Percentiles rank a stretch among this genome's conserved stretches.
Conservation (phyloP, 352 stramenopile genomes). For the Phytophthora agathidicida region DNA sequence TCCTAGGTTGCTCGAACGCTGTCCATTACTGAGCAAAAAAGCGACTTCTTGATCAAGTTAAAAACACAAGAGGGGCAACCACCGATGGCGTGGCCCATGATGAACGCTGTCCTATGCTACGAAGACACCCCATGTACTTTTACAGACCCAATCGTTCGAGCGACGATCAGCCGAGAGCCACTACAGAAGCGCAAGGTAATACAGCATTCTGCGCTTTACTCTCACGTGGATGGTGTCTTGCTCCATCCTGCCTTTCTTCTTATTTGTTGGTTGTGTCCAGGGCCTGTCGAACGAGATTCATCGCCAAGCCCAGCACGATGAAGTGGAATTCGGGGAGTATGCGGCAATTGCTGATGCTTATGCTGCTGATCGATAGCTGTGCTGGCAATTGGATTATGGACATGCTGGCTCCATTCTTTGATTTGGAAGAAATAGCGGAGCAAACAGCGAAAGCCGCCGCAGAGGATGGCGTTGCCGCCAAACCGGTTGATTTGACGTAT, state of each 20-base stretch:
- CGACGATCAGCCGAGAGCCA: constrained; percentile 21
- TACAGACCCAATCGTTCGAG: constrained; percentile 21
- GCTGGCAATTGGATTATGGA: constrained; percentile 36
- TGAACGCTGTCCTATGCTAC: constrained; percentile 9
- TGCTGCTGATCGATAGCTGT: constrained; percentile 10
- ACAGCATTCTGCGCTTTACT: constrained; percentile 8
- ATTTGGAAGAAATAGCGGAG: constrained; percentile 38
- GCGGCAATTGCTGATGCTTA: constrained; percentile 5
- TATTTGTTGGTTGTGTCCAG: constrained; percentile 25
- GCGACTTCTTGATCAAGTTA: constrained; percentile 4
- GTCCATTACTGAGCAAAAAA: constrained; percentile 1
- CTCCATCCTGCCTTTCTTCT: constrained; percentile 35
- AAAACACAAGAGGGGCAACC: constrained; percentile 2
- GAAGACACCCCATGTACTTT: constrained; percentile 26
- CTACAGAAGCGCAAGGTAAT: constrained; percentile 19
- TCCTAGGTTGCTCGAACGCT: constrained; percentile 26
- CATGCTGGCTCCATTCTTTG: constrained; percentile 44
- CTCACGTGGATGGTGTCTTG: constrained; percentile 5
- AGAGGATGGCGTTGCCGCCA: constrained; percentile 4
- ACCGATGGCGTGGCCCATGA: constrained; percentile 1
- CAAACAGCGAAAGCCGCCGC: constrained; percentile 17
- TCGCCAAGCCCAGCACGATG: constrained; percentile 5
- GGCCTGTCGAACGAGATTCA: background rate
- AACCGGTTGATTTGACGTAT: constrained; percentile 58
- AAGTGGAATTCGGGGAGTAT: background rate